Percentiles rank a stretch among this genome's conserved stretches.
Conservation (phyloP, 1,139 yeast genomes). For the Nakaseomyces kungkrabaensis region DNA sequence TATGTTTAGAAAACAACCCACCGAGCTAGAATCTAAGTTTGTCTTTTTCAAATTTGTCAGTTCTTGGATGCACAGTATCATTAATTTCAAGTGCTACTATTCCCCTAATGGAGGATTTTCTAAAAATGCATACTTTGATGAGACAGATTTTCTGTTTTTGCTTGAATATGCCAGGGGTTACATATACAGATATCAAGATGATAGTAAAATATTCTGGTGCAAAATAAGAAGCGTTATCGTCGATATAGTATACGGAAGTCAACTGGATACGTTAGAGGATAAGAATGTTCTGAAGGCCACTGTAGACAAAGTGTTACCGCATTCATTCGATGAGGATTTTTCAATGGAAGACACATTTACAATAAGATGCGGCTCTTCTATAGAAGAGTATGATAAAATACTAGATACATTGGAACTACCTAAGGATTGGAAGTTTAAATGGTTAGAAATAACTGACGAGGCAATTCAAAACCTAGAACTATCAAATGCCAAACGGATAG, state of each 20-base stretch:
- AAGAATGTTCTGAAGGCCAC: not conserved
- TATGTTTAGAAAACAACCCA: not conserved
- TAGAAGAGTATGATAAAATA: no score
- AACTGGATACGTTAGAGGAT: not conserved
- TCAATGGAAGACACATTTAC: not conserved
- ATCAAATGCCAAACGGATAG: not conserved
- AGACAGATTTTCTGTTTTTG: not conserved
- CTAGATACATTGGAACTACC: not conserved
- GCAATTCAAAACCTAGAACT: not conserved
- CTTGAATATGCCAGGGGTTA: not conserved
- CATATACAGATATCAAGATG: not conserved
- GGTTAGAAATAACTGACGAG: not conserved
- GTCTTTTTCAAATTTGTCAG: not conserved
- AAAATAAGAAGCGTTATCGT: not conserved
- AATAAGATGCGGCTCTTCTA: not conserved
- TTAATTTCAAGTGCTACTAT: not conserved
- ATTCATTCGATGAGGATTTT: not conserved
- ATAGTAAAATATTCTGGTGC: not conserved
- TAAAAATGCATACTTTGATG: not conserved
- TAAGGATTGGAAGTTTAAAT: not conserved
- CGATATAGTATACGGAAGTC: not conserved
- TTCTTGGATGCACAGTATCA: not conserved
- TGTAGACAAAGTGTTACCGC: not conserved
- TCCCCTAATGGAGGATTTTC: not conserved
- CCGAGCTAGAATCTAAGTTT: not conserved